Percentiles rank a stretch among this genome's conserved stretches.
Conservation (phyloP, 495 filamentous ascomycete species). For the Cercophora sp. region DNA sequence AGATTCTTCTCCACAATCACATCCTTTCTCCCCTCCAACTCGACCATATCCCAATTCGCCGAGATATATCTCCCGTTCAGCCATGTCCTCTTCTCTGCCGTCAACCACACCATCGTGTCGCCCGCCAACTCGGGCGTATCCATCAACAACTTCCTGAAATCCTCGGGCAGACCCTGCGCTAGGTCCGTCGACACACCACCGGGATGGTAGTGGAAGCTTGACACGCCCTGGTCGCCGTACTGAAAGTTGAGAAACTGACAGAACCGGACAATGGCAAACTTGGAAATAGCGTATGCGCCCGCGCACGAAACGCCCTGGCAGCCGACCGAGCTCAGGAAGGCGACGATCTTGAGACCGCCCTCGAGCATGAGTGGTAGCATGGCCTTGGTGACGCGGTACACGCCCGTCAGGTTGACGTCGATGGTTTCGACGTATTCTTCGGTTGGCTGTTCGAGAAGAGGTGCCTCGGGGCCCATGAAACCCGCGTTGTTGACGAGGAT, state of each 20-base stretch:
- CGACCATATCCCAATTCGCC: conserved; percentile 45
- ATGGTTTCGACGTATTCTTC: conserved; percentile 11
- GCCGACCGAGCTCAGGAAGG: conserved; percentile 31
- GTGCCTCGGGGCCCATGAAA: background rate
- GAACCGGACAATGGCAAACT: conserved; percentile 37
- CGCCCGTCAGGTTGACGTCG: conserved; percentile 41
- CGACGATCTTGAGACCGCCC: conserved; percentile 32
- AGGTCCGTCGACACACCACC: conserved; percentile 42
- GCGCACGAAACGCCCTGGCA: conserved; percentile 24
- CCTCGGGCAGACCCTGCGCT: conserved; percentile 20
- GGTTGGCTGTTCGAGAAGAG: background rate
- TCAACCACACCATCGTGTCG: conserved; percentile 46
- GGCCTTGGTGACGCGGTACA: conserved; percentile 35
- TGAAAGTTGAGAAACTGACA: conserved; percentile 38
- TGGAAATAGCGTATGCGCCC: conserved; percentile 37
- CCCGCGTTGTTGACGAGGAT: conserved; percentile 1
- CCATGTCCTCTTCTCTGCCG: conserved; percentile 45
- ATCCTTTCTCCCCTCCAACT: conserved; percentile 37
- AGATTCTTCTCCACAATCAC: conserved; percentile 42
- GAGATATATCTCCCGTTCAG: conserved; percentile 46
- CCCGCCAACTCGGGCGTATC: conserved; percentile 43
- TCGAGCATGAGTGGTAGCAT: conserved; percentile 40
- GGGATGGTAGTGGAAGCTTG: conserved; percentile 39
- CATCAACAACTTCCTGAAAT: conserved; percentile 12
- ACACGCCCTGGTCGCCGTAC: conserved; percentile 38